phyloP scores from a whole-genome alignment of 2,329 filamentous ascomycete genomes.

The Ceratocystis ficicola region DNA sequence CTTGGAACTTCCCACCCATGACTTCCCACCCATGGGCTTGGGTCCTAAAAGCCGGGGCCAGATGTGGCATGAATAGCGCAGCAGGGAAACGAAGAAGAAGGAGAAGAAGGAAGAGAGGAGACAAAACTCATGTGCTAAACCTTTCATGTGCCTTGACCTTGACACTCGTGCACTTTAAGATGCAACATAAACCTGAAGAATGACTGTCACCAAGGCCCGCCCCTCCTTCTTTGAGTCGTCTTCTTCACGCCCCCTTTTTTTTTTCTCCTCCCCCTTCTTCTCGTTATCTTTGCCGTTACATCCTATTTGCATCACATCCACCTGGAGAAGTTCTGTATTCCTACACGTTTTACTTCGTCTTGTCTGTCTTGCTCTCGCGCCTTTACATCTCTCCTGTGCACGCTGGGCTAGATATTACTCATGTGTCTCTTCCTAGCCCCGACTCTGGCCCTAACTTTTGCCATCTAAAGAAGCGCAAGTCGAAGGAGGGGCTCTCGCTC shows the following conservation, averaged over 20 bases:
- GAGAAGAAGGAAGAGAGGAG: neutral
- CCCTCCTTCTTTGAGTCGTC: neutral
- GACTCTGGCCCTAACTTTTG: too few relatives aligned
- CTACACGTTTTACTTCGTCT: neutral
- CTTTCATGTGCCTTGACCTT: neutral
- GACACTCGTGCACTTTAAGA: neutral
- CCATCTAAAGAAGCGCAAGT: neutral
- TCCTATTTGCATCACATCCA: neutral
- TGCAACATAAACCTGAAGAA: neutral
- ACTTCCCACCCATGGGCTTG: slow-evolving; percentile 8
- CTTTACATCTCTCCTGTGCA: neutral
- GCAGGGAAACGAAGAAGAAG: neutral
- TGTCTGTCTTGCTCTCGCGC: neutral
- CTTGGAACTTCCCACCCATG: slow-evolving; percentile 9
- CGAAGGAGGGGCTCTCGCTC: neutral
- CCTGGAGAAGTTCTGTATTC: neutral
- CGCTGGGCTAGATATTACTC: neutral
- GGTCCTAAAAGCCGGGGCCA: neutral
- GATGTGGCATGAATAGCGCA: neutral
- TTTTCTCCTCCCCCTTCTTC: neutral
- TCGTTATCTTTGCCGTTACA: too few relatives aligned
- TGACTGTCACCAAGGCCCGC: slow-evolving; percentile 1
- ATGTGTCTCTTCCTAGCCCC: too few relatives aligned
- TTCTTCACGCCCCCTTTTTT: neutral
- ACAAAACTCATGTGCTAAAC: neutral